Evolutionary conservation across 441 rosid genomes (phyloP), one percentile per base, ranked within the genome.

Genomic region (Euphorbia schlechtendalii): DNA sequence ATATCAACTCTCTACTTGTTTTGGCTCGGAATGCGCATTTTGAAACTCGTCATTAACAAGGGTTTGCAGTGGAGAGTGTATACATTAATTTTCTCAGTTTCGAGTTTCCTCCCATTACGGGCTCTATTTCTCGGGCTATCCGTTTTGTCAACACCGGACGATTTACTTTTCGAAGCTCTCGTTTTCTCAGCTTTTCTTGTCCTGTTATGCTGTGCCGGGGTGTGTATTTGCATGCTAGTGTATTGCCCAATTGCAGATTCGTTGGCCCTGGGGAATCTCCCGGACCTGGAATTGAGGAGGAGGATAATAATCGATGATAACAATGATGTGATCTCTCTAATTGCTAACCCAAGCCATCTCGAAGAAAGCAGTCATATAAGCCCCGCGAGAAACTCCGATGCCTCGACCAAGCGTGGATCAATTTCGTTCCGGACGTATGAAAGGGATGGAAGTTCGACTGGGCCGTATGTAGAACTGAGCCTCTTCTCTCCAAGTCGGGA

Each of bases 231-330:
- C 79, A 63, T 87, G 80, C 87, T 94, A 56, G 99, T 89, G 40
- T 91, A 85, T 82, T 84, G 59, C 73, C 99, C 99, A 0, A 86
- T 94, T 65, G 86, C 96, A 0, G 99, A 90, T 82, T 89, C 96
- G 52, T 79, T 94, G 77, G 97, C 98, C n/a, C 69, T 90, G 55
- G 89, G 89, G 57, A 84, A 73, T 75, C 70, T 81, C 30, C 72
- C 75, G 63, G 94, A 87, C 70, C 60, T 81, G 68, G 96, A 89
- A 71, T 72, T 78, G 20, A 76, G 83, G 64, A 82, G 90, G 74
- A 78, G 86, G 55, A n/a, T n/a, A n/a, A 27, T 71, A 53, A 65
- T 72, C 11, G 86, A 79, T 27, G 96, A 90, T 60, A 85, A 81
- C 40, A 83, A 83, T 2, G 89, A 89, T 61, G 76, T 82, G 17